A percentile compares a stretch with the other conserved stretches of the same genome.
These are phyloP conservation scores for Oryza meyeriana DNA, from an alignment of 176 grass and related monocot genomes.

Conservation along the genomic window DNA sequence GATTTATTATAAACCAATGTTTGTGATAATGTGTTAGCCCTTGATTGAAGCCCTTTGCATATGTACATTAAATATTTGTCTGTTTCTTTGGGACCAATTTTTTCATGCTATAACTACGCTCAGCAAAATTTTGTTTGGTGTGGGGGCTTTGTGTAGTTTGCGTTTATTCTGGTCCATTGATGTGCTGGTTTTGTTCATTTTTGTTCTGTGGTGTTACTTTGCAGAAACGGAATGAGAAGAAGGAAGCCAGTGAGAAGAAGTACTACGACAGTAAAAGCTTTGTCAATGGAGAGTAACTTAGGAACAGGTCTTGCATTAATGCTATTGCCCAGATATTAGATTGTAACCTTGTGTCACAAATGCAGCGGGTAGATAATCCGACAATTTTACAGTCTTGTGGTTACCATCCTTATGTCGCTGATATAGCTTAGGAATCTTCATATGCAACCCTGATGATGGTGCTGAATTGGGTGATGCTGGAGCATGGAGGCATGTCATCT, in stretches of 20 bases:
- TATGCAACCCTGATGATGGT: constrained; percentile 17
- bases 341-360: constrained; percentile 8
- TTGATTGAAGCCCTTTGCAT: constrained; percentile 5
- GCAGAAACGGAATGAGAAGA: constrained; percentile 98
- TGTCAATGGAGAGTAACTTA: constrained; percentile 63
- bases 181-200: constrained; percentile 24
- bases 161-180: constrained; percentile 33
- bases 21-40: constrained; percentile 19
- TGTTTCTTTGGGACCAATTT: constrained; percentile 16
- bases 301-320: neutral
- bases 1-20: constrained; percentile 18
- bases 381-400: constrained; percentile 30
- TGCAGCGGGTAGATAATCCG: constrained; percentile 22
- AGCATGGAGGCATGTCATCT: too few relatives aligned
- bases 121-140: neutral
- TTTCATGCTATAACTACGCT: neutral
- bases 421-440: constrained; percentile 32
- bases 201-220: constrained; percentile 12
- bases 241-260: constrained; percentile 97
- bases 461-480: neutral
- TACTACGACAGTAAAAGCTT: constrained; percentile 83
- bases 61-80: constrained; percentile 18
- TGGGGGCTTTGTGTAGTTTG: constrained; percentile 3
- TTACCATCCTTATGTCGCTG: constrained; percentile 33
- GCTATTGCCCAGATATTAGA: constrained; percentile 27